These are phyloP conservation scores for Aspergillus pseudonomiae DNA, from an alignment of 2,329 filamentous ascomycete genomes.

Conservation along the genomic window DNA sequence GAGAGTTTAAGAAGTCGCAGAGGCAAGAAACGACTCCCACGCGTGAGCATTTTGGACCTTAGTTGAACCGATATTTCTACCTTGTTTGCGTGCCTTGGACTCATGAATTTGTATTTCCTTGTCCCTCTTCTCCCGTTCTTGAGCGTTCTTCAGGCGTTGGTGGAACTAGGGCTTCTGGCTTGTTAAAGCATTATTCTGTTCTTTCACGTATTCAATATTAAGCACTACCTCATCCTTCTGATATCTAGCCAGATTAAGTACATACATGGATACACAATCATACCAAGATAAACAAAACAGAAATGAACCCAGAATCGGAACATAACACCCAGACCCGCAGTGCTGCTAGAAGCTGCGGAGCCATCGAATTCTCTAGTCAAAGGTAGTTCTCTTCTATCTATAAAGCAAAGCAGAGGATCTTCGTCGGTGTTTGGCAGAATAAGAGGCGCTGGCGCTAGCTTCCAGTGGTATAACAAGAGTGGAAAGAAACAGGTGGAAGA, in stretches of 20 bases:
- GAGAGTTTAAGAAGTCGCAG: constrained; percentile 10
- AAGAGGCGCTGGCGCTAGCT: neutral
- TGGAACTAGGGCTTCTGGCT: neutral
- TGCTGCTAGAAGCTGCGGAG: neutral
- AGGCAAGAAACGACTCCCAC: constrained; percentile 35
- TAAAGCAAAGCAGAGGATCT: neutral
- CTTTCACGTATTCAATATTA: neutral
- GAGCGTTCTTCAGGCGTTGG: constrained; percentile 4
- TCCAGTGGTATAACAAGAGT: neutral
- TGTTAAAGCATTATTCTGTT: neutral
- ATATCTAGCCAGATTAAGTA: neutral
- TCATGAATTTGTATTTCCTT: neutral
- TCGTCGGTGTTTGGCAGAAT: neutral
- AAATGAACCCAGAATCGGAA: neutral
- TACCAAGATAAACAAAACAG: neutral
- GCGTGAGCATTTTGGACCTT: constrained; percentile 38
- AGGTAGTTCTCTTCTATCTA: neutral
- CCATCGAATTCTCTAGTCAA: neutral
- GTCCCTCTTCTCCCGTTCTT: neutral
- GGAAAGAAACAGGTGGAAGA: neutral
- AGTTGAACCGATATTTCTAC: constrained; percentile 20
- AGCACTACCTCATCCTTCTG: neutral
- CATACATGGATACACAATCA: neutral
- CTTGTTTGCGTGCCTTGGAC: neutral
- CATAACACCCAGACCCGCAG: neutral